A percentile compares a stretch with the other conserved stretches of the same genome.
These are phyloP conservation scores for Begonia peltatifolia DNA, from an alignment of 306 rosid species.

Conservation along the genomic window DNA sequence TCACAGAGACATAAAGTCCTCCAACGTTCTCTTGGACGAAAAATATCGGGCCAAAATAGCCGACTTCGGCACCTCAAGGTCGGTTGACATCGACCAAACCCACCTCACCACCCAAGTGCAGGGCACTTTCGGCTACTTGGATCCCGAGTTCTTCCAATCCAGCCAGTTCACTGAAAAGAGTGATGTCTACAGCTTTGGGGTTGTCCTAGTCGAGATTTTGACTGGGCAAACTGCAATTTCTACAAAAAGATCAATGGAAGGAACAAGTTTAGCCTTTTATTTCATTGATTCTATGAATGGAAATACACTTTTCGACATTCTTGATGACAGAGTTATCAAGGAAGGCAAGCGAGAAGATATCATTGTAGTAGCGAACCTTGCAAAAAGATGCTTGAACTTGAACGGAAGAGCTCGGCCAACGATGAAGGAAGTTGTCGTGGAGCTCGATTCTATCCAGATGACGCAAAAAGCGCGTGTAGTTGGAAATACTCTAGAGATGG, in stretches of 20 bases:
- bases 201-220: constrained; percentile 38
- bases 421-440: constrained; percentile 34
- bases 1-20: constrained; percentile 52
- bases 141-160: constrained; percentile 48
- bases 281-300: constrained; percentile 27
- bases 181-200: constrained; percentile 41
- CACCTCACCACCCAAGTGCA: constrained; percentile 41
- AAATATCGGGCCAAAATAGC: constrained; percentile 19
- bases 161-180: constrained; percentile 38
- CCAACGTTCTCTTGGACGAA: constrained; percentile 40
- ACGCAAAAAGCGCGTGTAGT: background rate
- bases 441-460: constrained; percentile 22
- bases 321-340: constrained; percentile 21
- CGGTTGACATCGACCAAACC: constrained; percentile 36
- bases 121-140: constrained; percentile 61
- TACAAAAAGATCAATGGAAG: constrained; percentile 12
- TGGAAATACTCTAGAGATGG: background rate
- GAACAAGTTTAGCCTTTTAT: constrained; percentile 21
- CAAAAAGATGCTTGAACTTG: constrained; percentile 36
- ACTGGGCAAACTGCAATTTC: constrained; percentile 31
- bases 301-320: constrained; percentile 13
- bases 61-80: constrained; percentile 43
- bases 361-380: constrained; percentile 27
- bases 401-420: constrained; percentile 41
- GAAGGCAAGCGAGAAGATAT: constrained; percentile 23